Evolutionary conservation across 768 basidiomycete species (phyloP), one percentile per base, ranked within the genome.

Genomic region (Amylocystis lapponica): DNA sequence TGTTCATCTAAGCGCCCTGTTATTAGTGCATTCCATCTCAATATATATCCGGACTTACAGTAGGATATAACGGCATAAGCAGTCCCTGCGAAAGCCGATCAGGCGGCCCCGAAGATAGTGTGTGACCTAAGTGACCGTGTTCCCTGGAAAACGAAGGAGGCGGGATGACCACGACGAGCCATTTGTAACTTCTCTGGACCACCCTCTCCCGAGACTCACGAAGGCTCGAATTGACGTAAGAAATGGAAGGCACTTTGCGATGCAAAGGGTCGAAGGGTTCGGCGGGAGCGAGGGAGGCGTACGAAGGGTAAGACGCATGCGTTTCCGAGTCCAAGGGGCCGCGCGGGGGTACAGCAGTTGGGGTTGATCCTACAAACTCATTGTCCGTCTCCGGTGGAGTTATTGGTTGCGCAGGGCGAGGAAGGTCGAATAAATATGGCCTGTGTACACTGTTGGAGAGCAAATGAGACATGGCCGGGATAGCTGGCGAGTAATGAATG

Each of bases 21-120:
- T 23, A 26, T 39, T 6, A 4, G 23, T 39, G 5, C 6, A 20
- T n/a, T 33, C 19, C 26, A 29, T 23, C 3, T 8, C n/a, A 43
- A 31, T 19, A 37, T 8, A 13, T 41, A n/a, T 27, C 7, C n/a
- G 45, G 20, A 49, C 66, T 50, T 62, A 86, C 86, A 7, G 83
- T 84, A 26, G 86, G 78, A 53, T 81, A 78, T 26, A 89, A 67
- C 8, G 86, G 84, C 78, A 89, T 81, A 17, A 88, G 61, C 17
- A 84, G 67, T 14, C 86, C 86, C 50, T 83, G 79, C 25, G 78
- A 69, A 34, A 86, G 61, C 19, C 86, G 74, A 41, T 78, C 69
- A 19, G 68, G 63, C 20, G 83, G 80, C 0, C 81, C 81, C 16
- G 66, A 69, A 9, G 76, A 73, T 17, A 83, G 55, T 0, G 78